These are phyloP conservation scores for Alternaria alternata DNA, from an alignment of 2,329 filamentous ascomycete genomes.

Conservation along the genomic window DNA sequence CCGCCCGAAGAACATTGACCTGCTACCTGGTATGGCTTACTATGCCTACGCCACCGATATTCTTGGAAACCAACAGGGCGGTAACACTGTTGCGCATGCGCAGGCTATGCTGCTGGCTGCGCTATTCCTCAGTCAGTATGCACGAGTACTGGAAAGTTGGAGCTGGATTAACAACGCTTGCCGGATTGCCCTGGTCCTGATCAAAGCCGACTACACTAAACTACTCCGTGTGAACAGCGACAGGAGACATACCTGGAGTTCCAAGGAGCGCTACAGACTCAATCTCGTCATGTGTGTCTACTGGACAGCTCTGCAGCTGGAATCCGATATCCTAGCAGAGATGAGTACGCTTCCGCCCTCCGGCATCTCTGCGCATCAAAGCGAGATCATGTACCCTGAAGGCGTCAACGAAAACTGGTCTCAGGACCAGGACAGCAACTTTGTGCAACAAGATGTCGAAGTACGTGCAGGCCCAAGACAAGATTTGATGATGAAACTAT, in stretches of 20 bases:
- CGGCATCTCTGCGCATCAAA: conserved; percentile 66
- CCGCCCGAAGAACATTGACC: conserved; percentile 73
- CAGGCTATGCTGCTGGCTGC: conserved; percentile 86
- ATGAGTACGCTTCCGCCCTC: conserved; percentile 69
- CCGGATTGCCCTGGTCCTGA: conserved; percentile 71
- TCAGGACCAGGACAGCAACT: conserved; percentile 19
- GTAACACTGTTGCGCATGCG: conserved; percentile 81
- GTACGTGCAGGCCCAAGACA: conserved; percentile 41
- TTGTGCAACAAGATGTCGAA: conserved; percentile 14
- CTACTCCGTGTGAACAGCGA: conserved; percentile 35
- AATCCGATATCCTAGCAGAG: conserved; percentile 93
- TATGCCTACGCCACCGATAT: conserved; percentile 89
- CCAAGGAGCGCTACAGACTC: conserved; percentile 42
- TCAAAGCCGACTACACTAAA: conserved; percentile 65
- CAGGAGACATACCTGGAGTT: conserved; percentile 17
- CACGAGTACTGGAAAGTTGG: conserved; percentile 85
- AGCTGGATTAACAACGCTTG: conserved; percentile 71
- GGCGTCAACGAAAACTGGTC: conserved; percentile 57
- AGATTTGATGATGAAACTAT: conserved; percentile 61
- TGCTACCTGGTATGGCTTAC: conserved; percentile 88
- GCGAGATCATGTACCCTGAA: conserved; percentile 72
- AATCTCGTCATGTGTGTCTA: conserved; percentile 70
- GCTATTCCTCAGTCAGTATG: conserved; percentile 88
- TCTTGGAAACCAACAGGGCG: conserved; percentile 79
- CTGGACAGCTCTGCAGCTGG: conserved; percentile 93